phyloP scores from a whole-genome alignment of 1,284 basidiomycete species.

The Naganishia liquefaciens region DNA sequence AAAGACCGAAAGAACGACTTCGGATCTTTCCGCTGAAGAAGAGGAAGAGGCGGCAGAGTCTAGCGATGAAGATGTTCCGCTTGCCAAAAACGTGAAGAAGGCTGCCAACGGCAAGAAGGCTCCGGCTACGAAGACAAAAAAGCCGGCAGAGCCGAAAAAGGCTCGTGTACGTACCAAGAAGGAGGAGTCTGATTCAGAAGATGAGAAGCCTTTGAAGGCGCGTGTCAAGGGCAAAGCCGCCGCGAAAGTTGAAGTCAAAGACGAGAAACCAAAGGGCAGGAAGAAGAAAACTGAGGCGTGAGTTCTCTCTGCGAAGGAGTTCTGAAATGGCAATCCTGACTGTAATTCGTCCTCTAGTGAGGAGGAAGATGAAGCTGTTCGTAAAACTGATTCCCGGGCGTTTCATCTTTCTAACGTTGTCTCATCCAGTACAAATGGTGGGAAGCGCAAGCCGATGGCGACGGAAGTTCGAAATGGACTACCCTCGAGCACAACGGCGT shows the following conservation, averaged over 20 bases:
- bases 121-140: constrained; percentile 24
- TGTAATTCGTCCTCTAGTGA: background rate
- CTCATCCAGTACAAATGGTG: constrained; percentile 68
- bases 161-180: constrained; percentile 61
- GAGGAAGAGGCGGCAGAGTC: constrained; percentile 15
- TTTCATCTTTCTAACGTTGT: constrained; percentile 4
- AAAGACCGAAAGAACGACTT: constrained; percentile 33
- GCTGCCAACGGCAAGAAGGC: constrained; percentile 53
- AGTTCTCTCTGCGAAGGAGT: constrained; percentile 26
- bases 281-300: constrained; percentile 51
- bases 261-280: constrained; percentile 58
- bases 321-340: background rate
- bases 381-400: constrained; percentile 34
- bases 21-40: constrained; percentile 13
- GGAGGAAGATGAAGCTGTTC: constrained; percentile 44
- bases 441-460: constrained; percentile 63
- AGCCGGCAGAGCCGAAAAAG: constrained; percentile 34
- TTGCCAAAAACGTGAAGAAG: constrained; percentile 36
- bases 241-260: constrained; percentile 59
- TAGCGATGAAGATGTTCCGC: constrained; percentile 34
- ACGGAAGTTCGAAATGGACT: constrained; percentile 83
- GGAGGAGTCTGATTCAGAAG: constrained; percentile 54
- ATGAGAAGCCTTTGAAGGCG: constrained; percentile 50
- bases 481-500: constrained; percentile 93
- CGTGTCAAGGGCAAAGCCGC: constrained; percentile 58